Conservation (phyloP, 2,329 filamentous ascomycete genomes). For the Scytalidium lignicola region DNA sequence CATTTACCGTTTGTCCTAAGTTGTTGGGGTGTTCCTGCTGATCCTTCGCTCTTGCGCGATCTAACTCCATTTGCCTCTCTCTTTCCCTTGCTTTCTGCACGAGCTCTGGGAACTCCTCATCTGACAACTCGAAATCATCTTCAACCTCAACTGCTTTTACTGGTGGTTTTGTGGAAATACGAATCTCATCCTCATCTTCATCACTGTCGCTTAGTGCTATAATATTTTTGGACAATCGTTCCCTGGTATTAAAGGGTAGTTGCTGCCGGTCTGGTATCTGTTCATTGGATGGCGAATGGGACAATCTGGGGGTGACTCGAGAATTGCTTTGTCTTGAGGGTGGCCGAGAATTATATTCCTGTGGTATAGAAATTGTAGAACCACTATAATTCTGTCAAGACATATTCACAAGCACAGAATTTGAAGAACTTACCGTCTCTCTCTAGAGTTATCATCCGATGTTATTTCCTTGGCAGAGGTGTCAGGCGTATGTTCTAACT, state of each 20-base stretch:
- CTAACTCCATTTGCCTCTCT: slow-evolving; percentile 13
- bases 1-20: not conserved
- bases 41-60: slow-evolving; percentile 6
- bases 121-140: slow-evolving; percentile 14
- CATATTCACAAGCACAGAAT: not conserved
- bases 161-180: not conserved
- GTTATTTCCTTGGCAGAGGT: slow-evolving; percentile 8
- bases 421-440: slow-evolving; percentile 7
- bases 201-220: slow-evolving; percentile 3
- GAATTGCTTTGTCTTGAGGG: not conserved
- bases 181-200: slow-evolving; percentile 14
- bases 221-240: slow-evolving; percentile 1
- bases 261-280: slow-evolving; percentile 1
- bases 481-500: slow-evolving; percentile 9
- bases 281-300: not conserved
- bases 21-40: not conserved
- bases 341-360: not conserved
- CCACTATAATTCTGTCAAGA: not conserved
- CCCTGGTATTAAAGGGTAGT: not conserved
- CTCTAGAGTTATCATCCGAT: not conserved
- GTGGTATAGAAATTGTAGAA: not conserved
- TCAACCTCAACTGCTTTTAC: slow-evolving; percentile 5
- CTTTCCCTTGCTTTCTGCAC: slow-evolving; percentile 22
- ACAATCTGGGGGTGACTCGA: not conserved
- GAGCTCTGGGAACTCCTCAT: slow-evolving; percentile 28